Conservation (phyloP, 139 green algal genomes). For the Haematococcus lacustris region DNA sequence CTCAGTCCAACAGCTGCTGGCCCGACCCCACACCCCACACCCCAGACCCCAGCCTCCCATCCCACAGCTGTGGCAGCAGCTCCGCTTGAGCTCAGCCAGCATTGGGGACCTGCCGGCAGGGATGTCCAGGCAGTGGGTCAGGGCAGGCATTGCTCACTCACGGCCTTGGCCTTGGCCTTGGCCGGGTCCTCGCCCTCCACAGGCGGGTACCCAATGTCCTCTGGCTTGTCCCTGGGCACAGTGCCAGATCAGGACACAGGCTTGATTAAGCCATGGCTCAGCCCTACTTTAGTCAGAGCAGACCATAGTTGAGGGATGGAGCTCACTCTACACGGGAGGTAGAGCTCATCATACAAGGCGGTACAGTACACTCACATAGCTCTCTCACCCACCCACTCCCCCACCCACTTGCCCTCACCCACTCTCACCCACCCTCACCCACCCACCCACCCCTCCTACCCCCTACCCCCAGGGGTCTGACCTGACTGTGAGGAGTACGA, state of each 20-base stretch:
- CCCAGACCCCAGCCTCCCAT: too few species aligned
- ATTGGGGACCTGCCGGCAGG: too few species aligned
- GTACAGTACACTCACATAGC: not conserved
- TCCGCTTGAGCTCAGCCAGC: too few species aligned
- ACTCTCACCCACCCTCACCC: too few species aligned
- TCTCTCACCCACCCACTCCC: too few species aligned
- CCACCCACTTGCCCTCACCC: too few species aligned
- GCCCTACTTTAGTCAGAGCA: not conserved
- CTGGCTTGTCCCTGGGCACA: slow-evolving; percentile 63
- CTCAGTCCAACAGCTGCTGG: too few species aligned
- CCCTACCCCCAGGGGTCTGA: not conserved
- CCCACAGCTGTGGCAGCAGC: too few species aligned
- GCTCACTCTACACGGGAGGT: not conserved
- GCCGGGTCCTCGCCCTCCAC: slow-evolving; percentile 62
- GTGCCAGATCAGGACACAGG: not conserved
- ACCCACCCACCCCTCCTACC: not conserved
- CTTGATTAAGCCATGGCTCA: not conserved
- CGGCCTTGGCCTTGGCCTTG: too few species aligned
- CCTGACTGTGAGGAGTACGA: slow-evolving; percentile 62
- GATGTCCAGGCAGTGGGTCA: too few species aligned
- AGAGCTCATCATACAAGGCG: not conserved
- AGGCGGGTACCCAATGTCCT: slow-evolving; percentile 65
- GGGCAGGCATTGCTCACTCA: too few species aligned
- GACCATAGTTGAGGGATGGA: not conserved
- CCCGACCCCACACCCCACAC: too few species aligned